Base-by-base conservation (phyloP, 129 eudicot genomes). In the Gnaphalium uliginosum region DNA sequence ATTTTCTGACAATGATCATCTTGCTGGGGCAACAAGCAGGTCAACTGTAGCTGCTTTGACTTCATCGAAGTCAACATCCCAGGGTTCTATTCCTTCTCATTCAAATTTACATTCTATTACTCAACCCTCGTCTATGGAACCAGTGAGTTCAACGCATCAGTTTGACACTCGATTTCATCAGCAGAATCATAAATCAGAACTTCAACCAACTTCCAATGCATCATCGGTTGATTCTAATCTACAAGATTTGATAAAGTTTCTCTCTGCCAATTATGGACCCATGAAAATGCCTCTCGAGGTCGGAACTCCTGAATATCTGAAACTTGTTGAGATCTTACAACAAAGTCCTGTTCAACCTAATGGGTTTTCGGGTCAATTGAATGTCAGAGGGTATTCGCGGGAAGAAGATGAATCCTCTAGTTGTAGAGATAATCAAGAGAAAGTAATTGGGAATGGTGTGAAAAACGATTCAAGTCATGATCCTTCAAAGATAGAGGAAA, bases 21-120 rank as follows among this genome's bases (percentile, higher is more conserved):
- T 74, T 67, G 41, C 70, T 43, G 86, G 79, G 66, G 75, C 81
- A 26, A 70, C 87, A 26, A 78, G 78, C 59, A 87, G 70, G 69
- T 78, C 76, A 60, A 83, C 75, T 74, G 59, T 67, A 74, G 33
- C 25, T 35, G 72, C 69, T 71, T 58, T 48, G 25, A 71, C 74
- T 78, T 60, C 63, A 37, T 60, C 76, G 6, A 71, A 58, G 32
- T 5, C 84, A 27, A 21, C 48, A 61, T 37, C 71, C 72, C 82
- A 65, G 10, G 66, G 64, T 78, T 39, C 53, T 56, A 17, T 66
- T 65, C 77, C 79, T 56, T 29, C 46, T 30, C 46, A 48, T 43
- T 77, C 82, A 30, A 76, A 75, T 72, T 23, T 65, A 0, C 69
- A 61, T 24, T 71, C 61, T 69, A 23, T 37, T 17, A 58, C 64